Base-by-base conservation (phyloP, 176 grass and related monocot genomes). In the Oryza officinalis region DNA sequence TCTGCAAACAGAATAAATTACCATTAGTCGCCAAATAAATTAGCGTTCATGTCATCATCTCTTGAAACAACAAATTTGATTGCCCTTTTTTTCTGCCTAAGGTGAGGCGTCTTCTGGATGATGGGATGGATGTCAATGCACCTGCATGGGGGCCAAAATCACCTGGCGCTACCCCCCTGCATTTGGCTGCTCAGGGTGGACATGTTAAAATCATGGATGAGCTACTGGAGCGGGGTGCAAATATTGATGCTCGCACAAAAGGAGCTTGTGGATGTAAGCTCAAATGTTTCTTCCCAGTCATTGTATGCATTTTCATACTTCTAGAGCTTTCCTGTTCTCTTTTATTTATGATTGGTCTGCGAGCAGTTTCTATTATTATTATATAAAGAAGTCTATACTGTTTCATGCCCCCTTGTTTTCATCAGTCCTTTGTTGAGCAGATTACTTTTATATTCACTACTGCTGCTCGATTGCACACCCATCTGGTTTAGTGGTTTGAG, bases 191-290 rank as follows among this genome's bases (percentile, higher is more conserved):
- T 67, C 96, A 94, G 87, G 96, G 96, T 26, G 96, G 96, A 4
- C 91, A 99, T 75, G 72, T 99, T 31, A 99, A 80, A 73, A 74
- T 96, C 64, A 99, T 99, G 93, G 93, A 99, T 75, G 96, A 99
- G 74, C 75, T 99, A 44, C 86, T 99, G 13, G 93, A 99, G 32
- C 91, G 93, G 31, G 96, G 96, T 83, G 96, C 96, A 66, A 86
- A 99, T 82, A 99, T 99, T 63, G 96, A 99, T 73, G 96, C 96
- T 76, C 83, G 93, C 78, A 99, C 96, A 30, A 96, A 99, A 88
- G 93, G 93, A 43, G 91, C 96, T 59, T 99, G 96, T 15, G 96
- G 96, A 77, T 99, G 96, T 99, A 99, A 92, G 93, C 88, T 74
- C 17, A 30, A n/a, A 32, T 45, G 17, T 40, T 81, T 63, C 13